Base-by-base conservation (phyloP, 139 green algal genomes). In the Ulvella scutata region DNA sequence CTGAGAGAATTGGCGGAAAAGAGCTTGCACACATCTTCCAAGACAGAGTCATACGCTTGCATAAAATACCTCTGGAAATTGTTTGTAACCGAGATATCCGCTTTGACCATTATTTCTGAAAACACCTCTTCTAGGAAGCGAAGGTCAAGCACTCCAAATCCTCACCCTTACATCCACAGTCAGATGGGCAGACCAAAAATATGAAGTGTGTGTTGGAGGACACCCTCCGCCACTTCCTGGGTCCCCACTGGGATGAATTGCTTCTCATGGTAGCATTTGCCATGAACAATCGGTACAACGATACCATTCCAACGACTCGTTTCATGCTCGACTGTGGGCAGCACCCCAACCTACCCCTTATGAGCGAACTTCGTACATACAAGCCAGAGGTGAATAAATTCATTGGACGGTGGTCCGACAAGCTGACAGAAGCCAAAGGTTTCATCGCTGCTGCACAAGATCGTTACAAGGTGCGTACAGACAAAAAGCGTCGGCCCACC, bases 121-220 rank as follows among this genome's bases (percentile, higher is more conserved):
- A 74, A 38, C 23, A 38, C 29, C 4, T 86, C 0, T 81, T 59
- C 10, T 34, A 76, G 10, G 3, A 62, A 3, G 4, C 82, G 0
- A 35, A 43, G 31, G 79, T 72, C 1, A 75, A 80, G 10, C 35
- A 75, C 29, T 59, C 17, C 0, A 72, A 82, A 34, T 84, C 74
- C n/a, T 83, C 75, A 20, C 75, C 82, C 3, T 86, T 76, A 40
- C 85, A 88, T 61, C 85, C 87, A 3, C 76, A 89, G 36, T 87
- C 78, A 21, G 83, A 91, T 74, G 86, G 88, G 0, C 82, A 91
- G 51, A 89, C 83, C 6, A 87, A 91, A 43, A 79, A 85, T 10
- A 77, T 78, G 0, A 87, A 90, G 39, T 77, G 83, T 0, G 38
- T 79, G 0, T 26, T 91, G 3, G 72, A 92, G 37, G 86, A 92